phyloP scores from a whole-genome alignment of 228 moss, liverwort and hornwort genomes.

The Sphagnum magellanicum region DNA sequence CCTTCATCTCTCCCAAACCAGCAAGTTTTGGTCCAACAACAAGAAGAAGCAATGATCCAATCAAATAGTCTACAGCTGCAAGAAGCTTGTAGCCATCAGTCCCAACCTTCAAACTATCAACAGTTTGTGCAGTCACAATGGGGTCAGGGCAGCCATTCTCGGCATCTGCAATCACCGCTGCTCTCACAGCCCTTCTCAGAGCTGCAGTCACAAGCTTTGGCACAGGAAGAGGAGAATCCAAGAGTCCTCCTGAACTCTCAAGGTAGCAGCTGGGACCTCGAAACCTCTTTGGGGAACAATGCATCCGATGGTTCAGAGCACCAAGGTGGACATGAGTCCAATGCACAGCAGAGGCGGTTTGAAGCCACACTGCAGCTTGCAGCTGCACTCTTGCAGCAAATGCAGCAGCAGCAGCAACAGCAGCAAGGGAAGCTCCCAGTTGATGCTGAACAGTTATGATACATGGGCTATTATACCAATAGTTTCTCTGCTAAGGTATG shows the following conservation, averaged over 20 bases:
- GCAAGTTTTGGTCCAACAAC: constrained; percentile 29
- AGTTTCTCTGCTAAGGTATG: neutral
- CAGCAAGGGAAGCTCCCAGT: constrained; percentile 13
- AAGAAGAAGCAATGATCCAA: constrained; percentile 19
- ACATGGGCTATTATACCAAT: neutral
- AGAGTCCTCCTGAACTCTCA: constrained; percentile 11
- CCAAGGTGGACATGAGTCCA: constrained; percentile 15
- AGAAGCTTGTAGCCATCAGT: constrained; percentile 20
- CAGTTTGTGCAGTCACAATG: constrained; percentile 60
- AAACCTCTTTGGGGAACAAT: constrained; percentile 14
- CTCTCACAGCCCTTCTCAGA: constrained; percentile 9
- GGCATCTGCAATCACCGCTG: constrained; percentile 18
- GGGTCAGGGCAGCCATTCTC: constrained; percentile 47
- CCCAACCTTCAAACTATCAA: constrained; percentile 44
- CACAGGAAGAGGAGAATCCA: constrained; percentile 22
- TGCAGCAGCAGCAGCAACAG: constrained; percentile 32
- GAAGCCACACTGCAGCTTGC: constrained; percentile 58
- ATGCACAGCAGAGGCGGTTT: constrained; percentile 33
- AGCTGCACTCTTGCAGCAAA: constrained; percentile 58
- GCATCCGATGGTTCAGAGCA: constrained; percentile 1
- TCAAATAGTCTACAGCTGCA: constrained; percentile 27
- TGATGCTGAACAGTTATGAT: constrained; percentile 1
- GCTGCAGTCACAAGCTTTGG: constrained; percentile 19
- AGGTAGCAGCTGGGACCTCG: constrained; percentile 35
- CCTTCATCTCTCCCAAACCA: constrained; percentile 15